Percentiles rank a stretch among this genome's conserved stretches.
Evolutionary conservation across 1,284 basidiomycete species (phyloP).

Genomic region (Leccinum pachyderme): DNA sequence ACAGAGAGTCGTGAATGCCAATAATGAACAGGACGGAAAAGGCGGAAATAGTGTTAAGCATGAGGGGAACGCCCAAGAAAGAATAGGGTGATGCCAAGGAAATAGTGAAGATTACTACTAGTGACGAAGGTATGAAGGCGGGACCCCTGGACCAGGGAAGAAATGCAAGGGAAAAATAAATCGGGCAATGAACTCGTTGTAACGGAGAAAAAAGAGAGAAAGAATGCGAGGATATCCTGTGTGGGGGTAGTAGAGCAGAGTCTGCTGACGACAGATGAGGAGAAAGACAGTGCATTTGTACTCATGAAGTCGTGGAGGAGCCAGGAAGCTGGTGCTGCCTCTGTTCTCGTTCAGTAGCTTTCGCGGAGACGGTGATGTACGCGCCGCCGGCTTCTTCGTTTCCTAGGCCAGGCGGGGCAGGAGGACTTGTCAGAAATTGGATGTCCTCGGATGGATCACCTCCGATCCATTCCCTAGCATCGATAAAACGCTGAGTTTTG

Average conservation of each 20-base stretch:
- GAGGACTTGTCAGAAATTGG: conserved; percentile 48
- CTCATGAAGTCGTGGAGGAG: conserved; percentile 32
- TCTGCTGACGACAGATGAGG: conserved; percentile 17
- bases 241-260: conserved; percentile 24
- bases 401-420: conserved; percentile 66
- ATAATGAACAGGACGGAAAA: conserved; percentile 21
- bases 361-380: conserved; percentile 80
- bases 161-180: conserved; percentile 25
- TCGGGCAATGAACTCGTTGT: conserved; percentile 25
- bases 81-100: conserved; percentile 32
- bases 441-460: conserved; percentile 67
- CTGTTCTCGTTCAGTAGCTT: conserved; percentile 61
- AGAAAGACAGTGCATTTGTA: conserved; percentile 12
- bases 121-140: conserved; percentile 32
- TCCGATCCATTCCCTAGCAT: conserved; percentile 71
- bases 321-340: conserved; percentile 26
- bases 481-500: conserved; percentile 76
- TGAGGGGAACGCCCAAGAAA: conserved; percentile 21
- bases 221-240: conserved; percentile 31
- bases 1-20: conserved; percentile 28
- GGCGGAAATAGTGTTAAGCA: conserved; percentile 29
- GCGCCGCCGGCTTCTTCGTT: conserved; percentile 73
- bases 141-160: conserved; percentile 17
- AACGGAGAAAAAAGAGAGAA: conserved; percentile 4
- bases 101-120: conserved; percentile 30